Conservation (phyloP, 352 stramenopile genomes). For the Pythium oligandrum region DNA sequence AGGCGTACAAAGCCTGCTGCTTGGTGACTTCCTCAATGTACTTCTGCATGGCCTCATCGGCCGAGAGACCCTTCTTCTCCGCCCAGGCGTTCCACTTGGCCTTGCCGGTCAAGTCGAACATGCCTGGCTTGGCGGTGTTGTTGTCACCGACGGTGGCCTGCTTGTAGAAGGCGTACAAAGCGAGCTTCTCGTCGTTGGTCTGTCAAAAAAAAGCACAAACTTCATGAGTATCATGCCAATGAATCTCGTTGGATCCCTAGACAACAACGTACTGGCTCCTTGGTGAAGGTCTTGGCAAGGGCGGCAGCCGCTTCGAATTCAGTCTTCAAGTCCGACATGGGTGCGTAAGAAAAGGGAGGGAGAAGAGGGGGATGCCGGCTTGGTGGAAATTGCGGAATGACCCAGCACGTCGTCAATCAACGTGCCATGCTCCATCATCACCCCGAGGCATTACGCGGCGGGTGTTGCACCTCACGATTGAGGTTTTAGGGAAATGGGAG, state of each 20-base stretch:
- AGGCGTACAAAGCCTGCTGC: slow-evolving; percentile 80
- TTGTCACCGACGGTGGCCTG: slow-evolving; percentile 87
- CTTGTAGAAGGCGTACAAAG: slow-evolving; percentile 89
- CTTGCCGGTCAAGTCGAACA: slow-evolving; percentile 85
- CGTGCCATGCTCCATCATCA: no score
- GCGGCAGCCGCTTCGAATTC: slow-evolving; percentile 81
- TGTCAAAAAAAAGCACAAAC: slow-evolving; percentile 8
- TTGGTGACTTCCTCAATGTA: slow-evolving; percentile 86
- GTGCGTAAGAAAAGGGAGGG: slow-evolving; percentile 9
- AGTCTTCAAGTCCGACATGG: slow-evolving; percentile 80
- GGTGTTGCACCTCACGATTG: slow-evolving; percentile 6
- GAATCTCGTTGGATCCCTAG: not conserved
- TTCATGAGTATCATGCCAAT: not conserved
- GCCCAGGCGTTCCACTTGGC: slow-evolving; percentile 89
- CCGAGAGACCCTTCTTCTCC: slow-evolving; percentile 79
- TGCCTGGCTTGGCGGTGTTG: slow-evolving; percentile 73
- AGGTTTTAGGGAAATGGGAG: slow-evolving; percentile 9
- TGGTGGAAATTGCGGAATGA: slow-evolving; percentile 41
- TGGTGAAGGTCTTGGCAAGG: slow-evolving; percentile 78
- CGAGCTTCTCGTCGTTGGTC: slow-evolving; percentile 88
- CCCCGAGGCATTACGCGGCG: no score
- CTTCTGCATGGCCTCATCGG: slow-evolving; percentile 82
- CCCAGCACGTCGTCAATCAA: not conserved
- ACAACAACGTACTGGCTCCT: slow-evolving; percentile 37
- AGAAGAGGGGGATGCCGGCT: slow-evolving; percentile 6